Percentiles rank a stretch among this genome's conserved stretches.
Conservation (phyloP, 192 early-diverging fungal species). For the Gigaspora rosea region DNA sequence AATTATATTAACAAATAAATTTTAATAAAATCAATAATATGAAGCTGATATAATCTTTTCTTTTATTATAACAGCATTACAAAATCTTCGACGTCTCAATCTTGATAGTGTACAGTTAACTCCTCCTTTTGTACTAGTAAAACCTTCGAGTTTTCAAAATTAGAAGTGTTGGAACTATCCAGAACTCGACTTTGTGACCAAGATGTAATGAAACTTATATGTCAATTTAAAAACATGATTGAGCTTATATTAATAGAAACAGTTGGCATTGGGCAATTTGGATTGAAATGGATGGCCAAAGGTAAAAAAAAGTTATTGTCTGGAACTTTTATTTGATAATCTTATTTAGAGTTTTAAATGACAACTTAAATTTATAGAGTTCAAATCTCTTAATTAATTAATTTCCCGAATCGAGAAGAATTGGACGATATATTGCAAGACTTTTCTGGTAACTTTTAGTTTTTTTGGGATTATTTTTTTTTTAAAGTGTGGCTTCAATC, state of each 20-base stretch:
- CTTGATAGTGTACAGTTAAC: not conserved
- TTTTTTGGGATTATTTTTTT: not conserved
- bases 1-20: not conserved
- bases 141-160: not conserved
- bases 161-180: not conserved
- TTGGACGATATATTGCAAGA: slow-evolving; percentile 1
- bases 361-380: not conserved
- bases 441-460: not conserved
- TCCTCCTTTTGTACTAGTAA: not conserved
- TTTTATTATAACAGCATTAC: not conserved
- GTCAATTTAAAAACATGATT: not conserved
- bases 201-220: slow-evolving; percentile 9
- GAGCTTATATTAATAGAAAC: not conserved
- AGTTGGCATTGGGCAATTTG: not conserved
- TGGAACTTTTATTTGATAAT: not conserved
- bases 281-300: slow-evolving; percentile 17
- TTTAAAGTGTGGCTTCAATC: not conserved
- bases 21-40: too few species aligned
- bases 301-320: not conserved
- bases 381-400: not conserved
- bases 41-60: not conserved
- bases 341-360: not conserved
- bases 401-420: slow-evolving; percentile 5
- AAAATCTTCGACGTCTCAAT: not conserved
- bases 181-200: not conserved